Percentiles rank a stretch among this genome's conserved stretches.
Evolutionary conservation across 2,329 filamentous ascomycete species (phyloP).

Genomic region (Hymenoscyphus fraxineus): DNA sequence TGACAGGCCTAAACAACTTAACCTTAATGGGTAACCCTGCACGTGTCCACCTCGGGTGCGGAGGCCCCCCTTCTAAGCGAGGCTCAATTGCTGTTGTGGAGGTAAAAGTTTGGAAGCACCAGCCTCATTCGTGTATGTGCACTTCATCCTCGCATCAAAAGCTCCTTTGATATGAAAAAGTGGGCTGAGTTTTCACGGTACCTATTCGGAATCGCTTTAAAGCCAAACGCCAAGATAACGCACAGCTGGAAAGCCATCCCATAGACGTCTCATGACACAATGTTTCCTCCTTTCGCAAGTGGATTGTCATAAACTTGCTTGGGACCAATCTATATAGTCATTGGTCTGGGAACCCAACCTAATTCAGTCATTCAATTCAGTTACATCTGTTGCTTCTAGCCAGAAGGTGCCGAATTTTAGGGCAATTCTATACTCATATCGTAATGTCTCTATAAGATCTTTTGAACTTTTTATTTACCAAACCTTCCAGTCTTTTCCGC

Average conservation of each 20-base stretch:
- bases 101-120: neutral
- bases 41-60: too few relatives aligned
- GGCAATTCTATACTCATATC: neutral
- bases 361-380: neutral
- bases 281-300: too few relatives aligned
- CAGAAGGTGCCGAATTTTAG: constrained; percentile 2
- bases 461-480: neutral
- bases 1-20: neutral
- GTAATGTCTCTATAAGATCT: neutral
- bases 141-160: neutral
- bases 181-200: too few relatives aligned
- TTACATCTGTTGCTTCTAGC: neutral
- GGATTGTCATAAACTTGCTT: too few relatives aligned
- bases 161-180: neutral
- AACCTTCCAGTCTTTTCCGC: constrained; percentile 6
- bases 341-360: too few relatives aligned
- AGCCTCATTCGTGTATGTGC: too few relatives aligned
- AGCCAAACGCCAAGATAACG: neutral
- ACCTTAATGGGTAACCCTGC: neutral
- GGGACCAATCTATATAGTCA: too few relatives aligned
- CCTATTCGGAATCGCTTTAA: neutral
- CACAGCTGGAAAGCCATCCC: neutral
- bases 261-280: too few relatives aligned
- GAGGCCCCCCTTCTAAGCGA: too few relatives aligned
- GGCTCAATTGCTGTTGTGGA: neutral